Base-by-base conservation (phyloP, 331 rosid genomes). In the Acacia pycnantha region DNA sequence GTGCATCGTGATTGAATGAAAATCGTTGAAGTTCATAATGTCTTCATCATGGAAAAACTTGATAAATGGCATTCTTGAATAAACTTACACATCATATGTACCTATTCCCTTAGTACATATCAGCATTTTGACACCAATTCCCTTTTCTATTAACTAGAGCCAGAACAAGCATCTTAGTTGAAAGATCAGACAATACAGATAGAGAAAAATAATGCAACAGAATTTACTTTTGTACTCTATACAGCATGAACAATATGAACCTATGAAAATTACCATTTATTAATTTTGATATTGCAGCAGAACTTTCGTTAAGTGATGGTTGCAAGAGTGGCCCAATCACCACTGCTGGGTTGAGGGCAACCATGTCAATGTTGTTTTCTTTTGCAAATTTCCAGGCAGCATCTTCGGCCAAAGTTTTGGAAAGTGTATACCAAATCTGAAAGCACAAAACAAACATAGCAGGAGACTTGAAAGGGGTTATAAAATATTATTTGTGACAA, bases 391-490 rank as follows among this genome's bases (percentile, higher is more conserved):
- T 93, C 92, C 97, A 89, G 76, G 93, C 98, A 73, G 87, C 87
- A 21, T 93, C 93, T 84, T 93, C 97, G 0, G 94, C 97, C 84
- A 84, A 83, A 51, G 94, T 93, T 87, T 93, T 93, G 33, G 93
- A 88, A 79, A 91, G 88, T 77, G 62, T n/a, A 70, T 95, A 93
- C 98, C 98, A 93, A 2, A 76, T 29, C 98, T 93, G 86, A 54
- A 85, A 81, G 46, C 70, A 76, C 74, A 72, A 75, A 72, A 37
- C 53, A 46, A 64, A 85, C 31, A 46, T 64, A 76, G 40, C 14
- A 69, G 74, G 41, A 37, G 51, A 82, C 27, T 84, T 27, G 46
- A 69, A 29, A 7, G 47, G 50, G 31, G 24, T 37, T 46, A 4
- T 40, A 54, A 24, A 51, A 14, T 19, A 37, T 27, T 48, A 59